A percentile compares a stretch with the other conserved stretches of the same genome.
Conservation (phyloP, 106 monocot species). For the Dendrobium officinale region DNA sequence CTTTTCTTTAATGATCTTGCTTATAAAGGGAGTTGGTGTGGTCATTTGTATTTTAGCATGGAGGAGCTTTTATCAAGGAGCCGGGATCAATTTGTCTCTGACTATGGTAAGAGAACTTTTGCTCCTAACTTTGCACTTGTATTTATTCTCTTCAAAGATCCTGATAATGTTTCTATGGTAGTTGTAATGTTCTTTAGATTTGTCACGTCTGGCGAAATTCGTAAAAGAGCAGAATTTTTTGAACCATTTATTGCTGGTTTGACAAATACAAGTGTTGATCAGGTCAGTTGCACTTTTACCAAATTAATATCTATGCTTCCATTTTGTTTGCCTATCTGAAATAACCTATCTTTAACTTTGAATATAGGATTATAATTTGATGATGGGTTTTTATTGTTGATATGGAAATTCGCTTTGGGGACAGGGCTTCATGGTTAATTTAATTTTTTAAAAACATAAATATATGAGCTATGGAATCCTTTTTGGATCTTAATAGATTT, state of each 20-base stretch:
- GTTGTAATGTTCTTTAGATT: slow-evolving; percentile 96
- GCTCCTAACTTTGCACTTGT: background rate
- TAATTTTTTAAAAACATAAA: background rate
- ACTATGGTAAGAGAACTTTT: slow-evolving; percentile 53
- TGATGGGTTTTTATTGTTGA: background rate
- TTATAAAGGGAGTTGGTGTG: slow-evolving; percentile 14
- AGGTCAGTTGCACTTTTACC: slow-evolving; percentile 36
- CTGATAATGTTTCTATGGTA: slow-evolving; percentile 18
- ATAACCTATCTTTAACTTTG: background rate
- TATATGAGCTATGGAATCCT: background rate
- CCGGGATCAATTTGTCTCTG: slow-evolving; percentile 56
- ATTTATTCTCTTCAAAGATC: background rate
- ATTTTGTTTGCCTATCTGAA: background rate
- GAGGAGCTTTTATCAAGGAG: slow-evolving; percentile 71
- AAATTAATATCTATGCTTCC: background rate
- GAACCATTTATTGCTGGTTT: slow-evolving; percentile 76
- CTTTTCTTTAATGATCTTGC: slow-evolving; percentile 10
- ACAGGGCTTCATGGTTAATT: background rate
- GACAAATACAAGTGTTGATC: slow-evolving; percentile 47
- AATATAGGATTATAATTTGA: background rate
- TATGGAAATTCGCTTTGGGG: background rate
- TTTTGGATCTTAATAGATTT: background rate
- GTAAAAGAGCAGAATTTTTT: slow-evolving; percentile 70
- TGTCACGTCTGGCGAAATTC: slow-evolving; percentile 74
- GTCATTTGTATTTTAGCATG: slow-evolving; percentile 37